These are phyloP conservation scores for Pelargonium cotyledonis DNA, from an alignment of 441 rosid genomes.

Conservation along the genomic window DNA sequence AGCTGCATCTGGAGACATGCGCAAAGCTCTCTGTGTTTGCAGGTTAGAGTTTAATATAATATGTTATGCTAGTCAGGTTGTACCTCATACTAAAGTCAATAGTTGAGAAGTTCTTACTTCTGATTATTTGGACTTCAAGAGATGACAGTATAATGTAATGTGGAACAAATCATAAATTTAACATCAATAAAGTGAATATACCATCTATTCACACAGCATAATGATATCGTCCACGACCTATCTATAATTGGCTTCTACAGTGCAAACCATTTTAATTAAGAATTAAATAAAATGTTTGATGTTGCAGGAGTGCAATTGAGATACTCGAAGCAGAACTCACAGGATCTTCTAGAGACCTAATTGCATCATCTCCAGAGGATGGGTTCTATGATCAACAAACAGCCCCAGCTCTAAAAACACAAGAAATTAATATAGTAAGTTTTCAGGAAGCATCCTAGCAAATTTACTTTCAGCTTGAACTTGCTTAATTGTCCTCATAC, in stretches of 20 bases:
- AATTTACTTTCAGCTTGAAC: background rate
- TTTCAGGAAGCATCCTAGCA: background rate
- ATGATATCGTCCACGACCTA: background rate
- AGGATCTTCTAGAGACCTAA: constrained; percentile 27
- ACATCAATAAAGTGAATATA: background rate
- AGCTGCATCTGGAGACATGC: constrained; percentile 92
- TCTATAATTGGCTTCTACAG: background rate
- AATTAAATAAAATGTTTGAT: background rate
- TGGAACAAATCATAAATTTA: background rate
- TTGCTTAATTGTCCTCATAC: background rate
- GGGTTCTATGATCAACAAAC: constrained; percentile 12
- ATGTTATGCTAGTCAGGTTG: background rate
- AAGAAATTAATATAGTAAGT: constrained; percentile 20
- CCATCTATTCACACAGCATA: background rate
- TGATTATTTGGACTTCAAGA: too few species aligned
- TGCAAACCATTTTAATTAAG: background rate
- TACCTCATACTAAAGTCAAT: background rate
- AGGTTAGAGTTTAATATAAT: constrained; percentile 37
- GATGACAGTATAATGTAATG: background rate
- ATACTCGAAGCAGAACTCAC: constrained; percentile 61
- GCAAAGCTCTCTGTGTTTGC: constrained; percentile 85
- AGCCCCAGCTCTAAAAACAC: background rate
- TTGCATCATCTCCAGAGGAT: constrained; percentile 3
- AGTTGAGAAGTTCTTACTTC: too few species aligned
- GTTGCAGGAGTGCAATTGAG: constrained; percentile 71